Conservation (phyloP, 2,329 filamentous ascomycete genomes). For the Pseudogymnoascus sp. region DNA sequence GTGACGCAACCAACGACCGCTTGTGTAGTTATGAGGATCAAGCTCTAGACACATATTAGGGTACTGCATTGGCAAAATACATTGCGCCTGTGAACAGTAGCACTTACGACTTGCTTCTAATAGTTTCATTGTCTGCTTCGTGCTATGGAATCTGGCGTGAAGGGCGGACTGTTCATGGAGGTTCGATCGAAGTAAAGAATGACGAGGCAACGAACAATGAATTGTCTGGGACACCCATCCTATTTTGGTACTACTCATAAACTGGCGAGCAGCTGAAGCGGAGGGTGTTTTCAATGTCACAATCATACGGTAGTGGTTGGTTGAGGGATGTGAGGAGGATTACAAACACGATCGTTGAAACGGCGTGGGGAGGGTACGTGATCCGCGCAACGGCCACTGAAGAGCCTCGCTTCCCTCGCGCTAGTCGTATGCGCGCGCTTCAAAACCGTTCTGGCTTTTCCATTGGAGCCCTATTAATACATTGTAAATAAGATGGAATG, state of each 20-base stretch:
- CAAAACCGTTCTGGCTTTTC: neutral
- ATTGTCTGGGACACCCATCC: neutral
- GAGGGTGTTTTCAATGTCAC: neutral
- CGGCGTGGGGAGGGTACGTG: neutral
- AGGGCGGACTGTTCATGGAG: neutral
- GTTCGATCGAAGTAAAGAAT: neutral
- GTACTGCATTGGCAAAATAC: neutral
- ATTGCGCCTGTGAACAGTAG: neutral
- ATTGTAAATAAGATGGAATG: neutral
- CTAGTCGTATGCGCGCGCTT: neutral
- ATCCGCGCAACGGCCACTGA: neutral
- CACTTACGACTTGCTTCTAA: neutral
- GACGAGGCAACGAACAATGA: neutral
- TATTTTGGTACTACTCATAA: neutral
- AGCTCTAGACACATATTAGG: slow-evolving; percentile 6
- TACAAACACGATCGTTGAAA: neutral
- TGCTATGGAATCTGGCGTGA: neutral
- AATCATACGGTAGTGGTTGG: neutral
- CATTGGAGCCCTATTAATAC: neutral
- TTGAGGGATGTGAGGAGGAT: neutral
- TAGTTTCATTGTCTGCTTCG: neutral
- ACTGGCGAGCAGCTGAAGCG: neutral
- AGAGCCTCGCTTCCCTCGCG: neutral
- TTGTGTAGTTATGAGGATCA: slow-evolving; percentile 30
- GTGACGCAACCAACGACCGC: slow-evolving; percentile 32